Evolutionary conservation across 768 basidiomycete genomes (phyloP).

Genomic region (Astraeus odoratus): DNA sequence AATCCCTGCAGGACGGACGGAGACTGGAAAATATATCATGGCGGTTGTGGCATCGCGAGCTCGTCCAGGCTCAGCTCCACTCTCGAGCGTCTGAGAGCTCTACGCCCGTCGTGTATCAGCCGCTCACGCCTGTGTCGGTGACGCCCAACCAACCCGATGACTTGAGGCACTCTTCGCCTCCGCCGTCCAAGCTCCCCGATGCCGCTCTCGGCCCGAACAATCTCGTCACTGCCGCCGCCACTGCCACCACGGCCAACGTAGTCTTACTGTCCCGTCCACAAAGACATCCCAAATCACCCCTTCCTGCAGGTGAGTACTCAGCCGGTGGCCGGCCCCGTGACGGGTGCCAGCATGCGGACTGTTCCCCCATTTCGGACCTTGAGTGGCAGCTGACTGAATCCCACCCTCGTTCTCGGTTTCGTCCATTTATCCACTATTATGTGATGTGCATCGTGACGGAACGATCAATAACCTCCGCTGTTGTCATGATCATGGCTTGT

Average conservation of each 20-base stretch:
- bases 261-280: not conserved
- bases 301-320: not conserved
- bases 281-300: not conserved
- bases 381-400: not conserved
- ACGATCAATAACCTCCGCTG: not conserved
- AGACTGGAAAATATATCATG: slow-evolving; percentile 85
- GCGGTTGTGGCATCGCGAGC: slow-evolving; percentile 74
- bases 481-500: slow-evolving; percentile 1
- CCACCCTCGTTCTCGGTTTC: not conserved
- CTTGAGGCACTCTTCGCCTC: not conserved
- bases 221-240: not conserved
- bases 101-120: slow-evolving; percentile 6
- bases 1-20: slow-evolving; percentile 69
- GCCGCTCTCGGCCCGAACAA: not conserved
- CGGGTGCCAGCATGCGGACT: not conserved
- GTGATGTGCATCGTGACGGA: no score
- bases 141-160: slow-evolving; percentile 8
- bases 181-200: not conserved
- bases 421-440: no score
- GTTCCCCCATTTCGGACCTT: not conserved
- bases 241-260: not conserved
- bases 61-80: slow-evolving; percentile 32
- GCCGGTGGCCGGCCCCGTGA: not conserved
- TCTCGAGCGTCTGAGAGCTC: slow-evolving; percentile 25
- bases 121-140: slow-evolving; percentile 19